Evolutionary conservation across 2,329 filamentous ascomycete species (phyloP), one percentile per base, ranked within the genome.

Genomic region (Xylariaceae sp.): DNA sequence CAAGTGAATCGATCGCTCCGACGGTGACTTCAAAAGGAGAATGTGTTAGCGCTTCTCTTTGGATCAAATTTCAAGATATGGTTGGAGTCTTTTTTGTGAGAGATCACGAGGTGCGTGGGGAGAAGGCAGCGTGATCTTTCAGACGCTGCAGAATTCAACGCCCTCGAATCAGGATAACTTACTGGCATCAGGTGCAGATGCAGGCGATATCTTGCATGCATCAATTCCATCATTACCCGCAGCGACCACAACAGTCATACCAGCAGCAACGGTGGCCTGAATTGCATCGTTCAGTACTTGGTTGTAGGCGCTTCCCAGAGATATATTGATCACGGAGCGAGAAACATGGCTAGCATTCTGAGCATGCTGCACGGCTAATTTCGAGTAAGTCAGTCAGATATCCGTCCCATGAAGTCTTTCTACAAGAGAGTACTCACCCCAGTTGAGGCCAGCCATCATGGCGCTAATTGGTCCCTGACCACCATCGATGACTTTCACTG

Each of bases 271-370:
- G 0, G 67, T 65, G 8, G 55, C 64, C 44, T 61, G 55, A 6
- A 70, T 59, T 4, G 61, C 59, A 51, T 68, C 65, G 52, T 70
- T 62, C 13, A 66, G 39, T 4, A 65, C 56, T 9, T 64, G 60
- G 45, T 48, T 63, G 15, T 53, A 59, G 23, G 58, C 57, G 6
- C 64, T 62, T 1, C 68, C 68, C 34, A 68, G 60, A 10, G 69
- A 71, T 64, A 69, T 64, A 58, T 71, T 71, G 55, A 69, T 66
- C n/a, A 71, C 69, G 10, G 69, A 70, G 11, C 64, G 63, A 7
- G 47, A 18, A 18, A 67, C 59, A 4, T 54, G 60, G 17, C 58
- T 61, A 47, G 62, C 59, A 3, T 61, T 58, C 37, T 60, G 59
- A 44, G 69, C 69, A 50, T 71, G 65, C 5, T 66, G 61, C n/a